Evolutionary conservation across 345 rosid genomes (phyloP).

Genomic region (Carallia brachiata): DNA sequence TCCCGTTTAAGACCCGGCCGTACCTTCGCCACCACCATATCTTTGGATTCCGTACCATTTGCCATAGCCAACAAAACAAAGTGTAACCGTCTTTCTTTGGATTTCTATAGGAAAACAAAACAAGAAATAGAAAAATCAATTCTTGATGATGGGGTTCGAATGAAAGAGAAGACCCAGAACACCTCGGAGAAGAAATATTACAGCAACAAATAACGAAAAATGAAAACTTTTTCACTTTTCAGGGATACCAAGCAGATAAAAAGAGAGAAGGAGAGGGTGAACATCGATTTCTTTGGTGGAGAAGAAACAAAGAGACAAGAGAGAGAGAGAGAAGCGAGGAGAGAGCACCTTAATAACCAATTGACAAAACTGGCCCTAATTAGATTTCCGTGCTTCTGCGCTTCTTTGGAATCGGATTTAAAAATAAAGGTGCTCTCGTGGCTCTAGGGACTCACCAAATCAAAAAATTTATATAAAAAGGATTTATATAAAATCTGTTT

Average conservation of each 20-base stretch:
- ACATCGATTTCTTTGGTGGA: neutral
- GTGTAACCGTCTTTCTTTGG: no score
- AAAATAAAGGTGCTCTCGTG: no score
- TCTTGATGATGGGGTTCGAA: neutral
- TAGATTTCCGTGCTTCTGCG: no score
- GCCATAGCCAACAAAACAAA: constrained; percentile 15
- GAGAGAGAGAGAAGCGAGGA: neutral
- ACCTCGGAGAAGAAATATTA: neutral
- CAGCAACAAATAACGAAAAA: neutral
- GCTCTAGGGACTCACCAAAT: no score
- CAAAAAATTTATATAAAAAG: no score
- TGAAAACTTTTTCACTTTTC: no score
- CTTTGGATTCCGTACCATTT: constrained; percentile 22
- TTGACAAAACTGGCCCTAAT: neutral
- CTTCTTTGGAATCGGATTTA: no score
- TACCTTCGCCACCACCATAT: constrained; percentile 38
- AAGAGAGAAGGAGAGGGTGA: neutral
- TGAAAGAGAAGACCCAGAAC: neutral
- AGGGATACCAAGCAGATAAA: neutral
- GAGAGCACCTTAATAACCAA: neutral
- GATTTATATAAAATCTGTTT: no score
- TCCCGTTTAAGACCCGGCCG: constrained; percentile 83
- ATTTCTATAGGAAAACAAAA: no score
- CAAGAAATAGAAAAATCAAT: no score
- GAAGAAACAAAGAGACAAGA: neutral